Evolutionary conservation across 2,329 filamentous ascomycete genomes (phyloP), one percentile per base, ranked within the genome.

Genomic region (Aschersonia sp.): DNA sequence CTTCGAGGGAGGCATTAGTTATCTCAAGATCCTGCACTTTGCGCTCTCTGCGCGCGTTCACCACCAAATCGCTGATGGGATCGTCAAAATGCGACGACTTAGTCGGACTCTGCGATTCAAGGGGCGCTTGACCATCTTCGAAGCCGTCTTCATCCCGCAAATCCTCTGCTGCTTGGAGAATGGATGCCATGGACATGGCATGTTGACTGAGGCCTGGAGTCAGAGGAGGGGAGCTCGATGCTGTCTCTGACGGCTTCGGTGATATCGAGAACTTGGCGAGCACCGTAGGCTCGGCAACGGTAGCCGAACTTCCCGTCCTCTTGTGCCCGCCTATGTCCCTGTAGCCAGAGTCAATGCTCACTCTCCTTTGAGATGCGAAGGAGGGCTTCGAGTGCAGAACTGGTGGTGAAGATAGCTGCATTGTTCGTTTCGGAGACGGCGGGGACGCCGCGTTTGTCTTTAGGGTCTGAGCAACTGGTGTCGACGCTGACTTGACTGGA

Each of bases 21-120:
- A 98, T 98, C 61, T 98, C 88, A 5, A 98, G 71, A 61, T 98
- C 92, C 55, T 97, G 78, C 1, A 98, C 89, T 68, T 97, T 98
- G 51, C 92, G 80, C 64, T 97, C 92, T 38, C 88, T 78, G 31
- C 92, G 79, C 10, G 92, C 92, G 60, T 88, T 92, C n/a, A 84
- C 78, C 9, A 92, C 88, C 5, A 88, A 72, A 51, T 94, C 89
- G 52, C 79, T 85, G 51, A 84, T 69, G 5, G 79, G 73, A 48
- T 83, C 79, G 12, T 76, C 65, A 9, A 72, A 70, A 55, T 65
- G 67, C 31, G 61, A 69, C 45, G 71, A 72, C 61, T 75, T 85
- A 20, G 73, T 73, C 4, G 82, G 77, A 53, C 79, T 83, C 45
- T 74, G 71, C 12, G 29, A 28, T 9, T 64, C 69, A 4, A 63